Conservation (phyloP, 2,329 filamentous ascomycete species). For the Clonostachys solani region DNA sequence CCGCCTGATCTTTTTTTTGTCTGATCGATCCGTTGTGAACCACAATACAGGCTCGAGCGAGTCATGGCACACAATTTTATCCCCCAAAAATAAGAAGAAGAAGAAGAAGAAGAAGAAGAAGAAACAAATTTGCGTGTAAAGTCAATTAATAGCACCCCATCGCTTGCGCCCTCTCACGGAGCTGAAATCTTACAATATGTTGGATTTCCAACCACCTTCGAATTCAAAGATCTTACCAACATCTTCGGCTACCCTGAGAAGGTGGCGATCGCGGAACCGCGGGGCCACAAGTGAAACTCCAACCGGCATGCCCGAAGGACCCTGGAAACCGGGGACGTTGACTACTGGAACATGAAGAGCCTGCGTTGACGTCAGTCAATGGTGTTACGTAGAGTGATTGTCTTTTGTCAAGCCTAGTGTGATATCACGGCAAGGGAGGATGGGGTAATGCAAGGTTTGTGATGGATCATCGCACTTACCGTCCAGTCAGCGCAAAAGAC, state of each 20-base stretch:
- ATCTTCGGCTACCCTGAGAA: constrained; percentile 34
- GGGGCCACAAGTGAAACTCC: constrained; percentile 49
- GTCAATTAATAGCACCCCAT: no score
- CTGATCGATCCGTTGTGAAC: no score
- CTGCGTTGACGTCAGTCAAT: constrained; percentile 10
- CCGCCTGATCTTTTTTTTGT: no score
- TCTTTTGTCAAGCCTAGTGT: background rate
- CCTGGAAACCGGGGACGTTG: constrained; percentile 61
- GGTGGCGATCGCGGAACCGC: constrained; percentile 38
- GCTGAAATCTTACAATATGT: no score
- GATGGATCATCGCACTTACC: constrained; percentile 21
- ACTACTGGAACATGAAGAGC: constrained; percentile 56
- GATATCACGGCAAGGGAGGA: background rate
- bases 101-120: no score
- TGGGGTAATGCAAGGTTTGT: background rate
- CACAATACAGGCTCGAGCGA: no score
- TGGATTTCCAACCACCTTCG: constrained; percentile 21
- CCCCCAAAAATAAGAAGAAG: no score
- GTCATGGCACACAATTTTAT: no score
- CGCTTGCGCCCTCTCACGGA: no score
- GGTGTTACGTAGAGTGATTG: no score
- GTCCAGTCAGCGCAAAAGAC: constrained; percentile 49
- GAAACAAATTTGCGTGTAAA: no score
- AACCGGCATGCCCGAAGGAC: constrained; percentile 49
- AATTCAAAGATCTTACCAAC: constrained; percentile 26